phyloP scores from a whole-genome alignment of 2,329 filamentous ascomycete species.

The Fusarium papillatum region DNA sequence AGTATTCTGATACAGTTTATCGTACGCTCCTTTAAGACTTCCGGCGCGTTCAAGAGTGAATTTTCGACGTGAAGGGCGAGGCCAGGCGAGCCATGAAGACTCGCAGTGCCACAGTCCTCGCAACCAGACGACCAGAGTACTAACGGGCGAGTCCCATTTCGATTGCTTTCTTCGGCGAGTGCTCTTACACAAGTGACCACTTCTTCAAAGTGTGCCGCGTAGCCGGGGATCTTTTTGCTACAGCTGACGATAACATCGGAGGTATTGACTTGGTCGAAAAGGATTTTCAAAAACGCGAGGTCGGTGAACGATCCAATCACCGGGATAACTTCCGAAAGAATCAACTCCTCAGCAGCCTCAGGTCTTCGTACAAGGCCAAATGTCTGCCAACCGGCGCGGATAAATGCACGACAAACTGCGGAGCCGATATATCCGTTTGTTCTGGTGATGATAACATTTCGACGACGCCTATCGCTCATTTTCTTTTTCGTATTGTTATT shows the following conservation, averaged over 20 bases:
- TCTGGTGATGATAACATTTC: conserved; percentile 58
- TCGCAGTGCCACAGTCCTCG: conserved; percentile 61
- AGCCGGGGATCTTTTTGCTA: conserved; percentile 56
- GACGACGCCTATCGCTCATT: conserved; percentile 13
- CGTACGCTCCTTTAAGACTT: conserved; percentile 47
- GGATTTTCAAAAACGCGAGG: conserved; percentile 42
- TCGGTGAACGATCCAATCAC: conserved; percentile 55
- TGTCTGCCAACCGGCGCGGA: conserved; percentile 57
- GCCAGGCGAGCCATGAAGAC: conserved; percentile 49
- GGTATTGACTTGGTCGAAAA: conserved; percentile 42
- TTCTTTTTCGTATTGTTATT: not conserved
- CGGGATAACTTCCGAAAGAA: conserved; percentile 54
- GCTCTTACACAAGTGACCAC: conserved; percentile 50
- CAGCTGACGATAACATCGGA: conserved; percentile 59
- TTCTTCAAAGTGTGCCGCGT: conserved; percentile 55
- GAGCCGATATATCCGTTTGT: conserved; percentile 64
- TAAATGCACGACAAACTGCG: conserved; percentile 60
- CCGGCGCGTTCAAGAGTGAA: conserved; percentile 51
- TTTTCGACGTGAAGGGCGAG: conserved; percentile 59
- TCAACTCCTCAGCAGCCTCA: conserved; percentile 46
- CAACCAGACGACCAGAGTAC: conserved; percentile 63
- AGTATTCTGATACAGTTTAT: conserved; percentile 48
- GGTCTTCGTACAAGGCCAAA: conserved; percentile 59
- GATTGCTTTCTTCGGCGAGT: conserved; percentile 50
- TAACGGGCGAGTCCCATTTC: conserved; percentile 52